These are phyloP conservation scores for Aspergillus sp. DNA, from an alignment of 2,329 filamentous ascomycete species.

Conservation along the genomic window DNA sequence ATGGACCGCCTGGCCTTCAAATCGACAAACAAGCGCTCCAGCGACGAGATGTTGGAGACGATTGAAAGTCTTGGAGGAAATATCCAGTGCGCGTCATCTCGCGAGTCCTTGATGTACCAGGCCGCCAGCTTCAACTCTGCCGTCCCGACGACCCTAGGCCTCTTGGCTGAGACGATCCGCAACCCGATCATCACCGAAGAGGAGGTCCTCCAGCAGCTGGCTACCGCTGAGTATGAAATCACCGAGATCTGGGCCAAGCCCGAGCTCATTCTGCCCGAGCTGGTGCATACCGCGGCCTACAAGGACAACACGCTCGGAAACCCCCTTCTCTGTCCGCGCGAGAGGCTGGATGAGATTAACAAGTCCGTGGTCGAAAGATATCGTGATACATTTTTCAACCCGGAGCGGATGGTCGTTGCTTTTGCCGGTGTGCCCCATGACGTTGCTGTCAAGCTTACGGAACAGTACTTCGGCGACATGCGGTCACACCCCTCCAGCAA, in stretches of 20 bases:
- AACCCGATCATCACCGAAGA: slow-evolving; percentile 80
- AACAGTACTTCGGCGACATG: slow-evolving; percentile 94
- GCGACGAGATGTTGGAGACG: slow-evolving; percentile 82
- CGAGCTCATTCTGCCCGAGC: slow-evolving; percentile 89
- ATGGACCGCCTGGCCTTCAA: slow-evolving; percentile 96
- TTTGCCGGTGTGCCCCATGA: slow-evolving; percentile 88
- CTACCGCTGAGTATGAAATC: slow-evolving; percentile 93
- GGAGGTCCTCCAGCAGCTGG: slow-evolving; percentile 82
- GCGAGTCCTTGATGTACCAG: slow-evolving; percentile 98
- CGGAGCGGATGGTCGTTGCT: slow-evolving; percentile 88
- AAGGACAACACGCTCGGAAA: slow-evolving; percentile 96
- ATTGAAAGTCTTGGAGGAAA: slow-evolving; percentile 90
- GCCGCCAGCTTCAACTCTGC: slow-evolving; percentile 95
- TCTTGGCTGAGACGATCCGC: slow-evolving; percentile 92
- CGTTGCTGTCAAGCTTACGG: slow-evolving; percentile 74
- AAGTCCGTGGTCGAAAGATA: slow-evolving; percentile 73
- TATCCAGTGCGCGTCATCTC: slow-evolving; percentile 92
- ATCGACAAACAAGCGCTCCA: slow-evolving; percentile 67
- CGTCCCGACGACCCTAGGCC: slow-evolving; percentile 74
- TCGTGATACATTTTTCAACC: slow-evolving; percentile 77
- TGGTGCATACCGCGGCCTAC: slow-evolving; percentile 93
- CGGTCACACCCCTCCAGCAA: slow-evolving; percentile 52
- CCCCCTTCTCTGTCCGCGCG: slow-evolving; percentile 84
- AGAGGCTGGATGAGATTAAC: slow-evolving; percentile 74
- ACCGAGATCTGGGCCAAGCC: slow-evolving; percentile 97